Evolutionary conservation across 176 grass and related monocot species (phyloP).

Genomic region (Tillandsia leiboldiana): DNA sequence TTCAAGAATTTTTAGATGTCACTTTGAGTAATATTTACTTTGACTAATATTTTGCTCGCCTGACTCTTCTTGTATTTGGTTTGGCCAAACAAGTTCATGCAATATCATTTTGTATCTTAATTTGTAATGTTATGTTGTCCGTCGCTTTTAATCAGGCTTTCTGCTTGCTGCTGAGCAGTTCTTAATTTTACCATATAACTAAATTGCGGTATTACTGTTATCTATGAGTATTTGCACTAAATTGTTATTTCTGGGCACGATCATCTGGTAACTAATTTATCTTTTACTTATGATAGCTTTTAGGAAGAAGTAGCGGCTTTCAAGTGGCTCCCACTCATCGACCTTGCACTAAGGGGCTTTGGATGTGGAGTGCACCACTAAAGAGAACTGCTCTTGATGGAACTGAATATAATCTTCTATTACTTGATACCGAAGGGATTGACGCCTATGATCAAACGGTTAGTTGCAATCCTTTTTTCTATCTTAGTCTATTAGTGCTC

Average conservation of each 20-base stretch:
- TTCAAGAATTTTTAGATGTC: too few relatives aligned
- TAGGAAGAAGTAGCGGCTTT: conserved; percentile 83
- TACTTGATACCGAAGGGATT: conserved; percentile 95
- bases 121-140: too few relatives aligned
- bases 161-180: background rate
- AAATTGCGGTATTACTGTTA: background rate
- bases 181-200: background rate
- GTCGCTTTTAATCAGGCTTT: too few relatives aligned
- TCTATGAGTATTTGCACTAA: conserved; percentile 10
- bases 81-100: too few relatives aligned
- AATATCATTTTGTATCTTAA: too few relatives aligned
- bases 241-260: background rate
- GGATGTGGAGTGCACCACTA: conserved; percentile 94
- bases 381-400: conserved; percentile 86
- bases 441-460: conserved; percentile 99
- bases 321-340: conserved; percentile 92
- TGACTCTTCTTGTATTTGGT: too few relatives aligned
- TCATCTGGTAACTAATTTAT: too few relatives aligned
- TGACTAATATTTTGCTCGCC: too few relatives aligned
- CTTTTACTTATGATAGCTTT: conserved; percentile 35
- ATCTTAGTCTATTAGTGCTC: background rate
- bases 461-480: conserved; percentile 12
- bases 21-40: too few relatives aligned
- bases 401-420: conserved; percentile 78
- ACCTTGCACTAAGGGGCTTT: conserved; percentile 98